These are phyloP conservation scores for Alternaria triticimaculans DNA, from an alignment of 2,329 filamentous ascomycete species.

Conservation along the genomic window DNA sequence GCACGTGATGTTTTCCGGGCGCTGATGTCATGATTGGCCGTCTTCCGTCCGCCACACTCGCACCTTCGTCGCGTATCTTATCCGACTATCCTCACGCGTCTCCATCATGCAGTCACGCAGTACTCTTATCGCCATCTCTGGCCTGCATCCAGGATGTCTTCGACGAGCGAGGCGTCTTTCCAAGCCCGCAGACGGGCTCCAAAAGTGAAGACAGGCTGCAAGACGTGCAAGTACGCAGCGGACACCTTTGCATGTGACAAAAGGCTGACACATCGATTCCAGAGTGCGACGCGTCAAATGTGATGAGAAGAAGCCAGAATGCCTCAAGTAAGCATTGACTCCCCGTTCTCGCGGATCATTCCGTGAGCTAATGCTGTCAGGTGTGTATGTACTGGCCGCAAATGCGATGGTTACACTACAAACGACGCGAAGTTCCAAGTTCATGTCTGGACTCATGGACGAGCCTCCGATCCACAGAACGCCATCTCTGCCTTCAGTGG, in stretches of 20 bases:
- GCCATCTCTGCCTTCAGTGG: constrained; percentile 11
- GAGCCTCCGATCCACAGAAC: constrained; percentile 5
- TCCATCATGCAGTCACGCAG: not conserved
- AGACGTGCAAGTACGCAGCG: constrained; percentile 34
- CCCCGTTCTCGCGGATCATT: not conserved
- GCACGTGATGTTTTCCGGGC: constrained; percentile 7
- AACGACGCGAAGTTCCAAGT: not conserved
- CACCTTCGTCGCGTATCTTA: not conserved
- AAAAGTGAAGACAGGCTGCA: constrained; percentile 35
- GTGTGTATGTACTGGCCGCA: constrained; percentile 39
- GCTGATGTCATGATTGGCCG: not conserved
- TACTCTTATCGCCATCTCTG: not conserved
- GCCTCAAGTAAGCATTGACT: constrained; percentile 20
- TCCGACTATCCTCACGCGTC: not conserved
- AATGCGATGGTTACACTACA: constrained; percentile 37
- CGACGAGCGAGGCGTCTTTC: not conserved
- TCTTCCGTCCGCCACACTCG: not conserved
- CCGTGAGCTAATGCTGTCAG: constrained; percentile 17
- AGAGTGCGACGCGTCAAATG: constrained; percentile 30
- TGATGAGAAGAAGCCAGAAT: constrained; percentile 28
- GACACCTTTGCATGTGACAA: not conserved
- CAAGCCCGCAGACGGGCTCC: constrained; percentile 17
- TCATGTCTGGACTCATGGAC: constrained; percentile 3
- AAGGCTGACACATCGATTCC: not conserved
- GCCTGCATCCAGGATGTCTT: constrained; percentile 5